Evolutionary conservation across 331 rosid genomes (phyloP), one percentile per base, ranked within the genome.

Genomic region (Prunus yedoensis): DNA sequence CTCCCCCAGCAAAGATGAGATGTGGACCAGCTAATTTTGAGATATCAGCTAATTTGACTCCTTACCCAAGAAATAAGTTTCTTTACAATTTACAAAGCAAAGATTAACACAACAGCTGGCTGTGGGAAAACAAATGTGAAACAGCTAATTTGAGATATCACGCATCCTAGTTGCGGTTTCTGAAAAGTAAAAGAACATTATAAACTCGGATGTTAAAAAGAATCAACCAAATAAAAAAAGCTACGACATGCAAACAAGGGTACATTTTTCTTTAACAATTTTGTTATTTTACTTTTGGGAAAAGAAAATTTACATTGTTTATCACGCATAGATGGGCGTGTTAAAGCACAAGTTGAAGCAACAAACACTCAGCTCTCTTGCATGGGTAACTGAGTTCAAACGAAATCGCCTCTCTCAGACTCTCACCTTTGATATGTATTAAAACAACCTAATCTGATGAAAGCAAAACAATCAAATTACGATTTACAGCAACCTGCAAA

Each of bases 381-480:
- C 68, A 45, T 59, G 58, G 77, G 30, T 46, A 43, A 58, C 77
- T 32, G 68, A 73, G 68, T 73, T 58, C 76, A 72, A 43, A 32
- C 50, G 61, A 58, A 41, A 58, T 58, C 57, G 12, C 67, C 56
- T 15, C 27, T 25, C 76, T 57, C 76, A 43, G 23, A 71, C 67
- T n/a, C 62, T 70, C 68, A 43, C 45, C 68, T 72, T 15, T 30
- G 57, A 72, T 59, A 21, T 71, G 43, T 23, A 52, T 41, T 41
- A 23, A 76, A 68, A 53, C 76, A 62, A 81, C 88, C 83, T 77
- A 76, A 17, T 68, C 83, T 76, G 79, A 68, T 73, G 82, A 77
- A 79, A 74, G 73, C 82, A 63, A 62, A 59, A 68, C 71, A 45
- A 63, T 59, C 77, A 62, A 79, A 77, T 66, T 84, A 75, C 68